Percentiles rank a stretch among this genome's conserved stretches.
Conservation (phyloP, 805 yeast genomes). For the Lachancea nothofagi region DNA sequence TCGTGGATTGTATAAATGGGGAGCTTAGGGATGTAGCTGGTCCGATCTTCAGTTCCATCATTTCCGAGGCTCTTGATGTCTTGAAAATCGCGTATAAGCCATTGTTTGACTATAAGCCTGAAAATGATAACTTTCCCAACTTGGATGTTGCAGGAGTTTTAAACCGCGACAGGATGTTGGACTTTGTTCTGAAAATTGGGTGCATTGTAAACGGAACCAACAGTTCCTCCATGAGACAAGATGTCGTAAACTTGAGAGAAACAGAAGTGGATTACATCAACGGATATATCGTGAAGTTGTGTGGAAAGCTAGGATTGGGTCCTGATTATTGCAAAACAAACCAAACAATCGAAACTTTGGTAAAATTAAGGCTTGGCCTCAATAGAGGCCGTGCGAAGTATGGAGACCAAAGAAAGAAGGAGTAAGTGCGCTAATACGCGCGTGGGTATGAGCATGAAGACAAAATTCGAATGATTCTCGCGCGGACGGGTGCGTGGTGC, state of each 20-base stretch:
- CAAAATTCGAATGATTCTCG: no score
- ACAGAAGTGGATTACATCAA: slow-evolving; percentile 83
- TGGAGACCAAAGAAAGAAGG: slow-evolving; percentile 12
- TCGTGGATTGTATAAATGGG: slow-evolving; percentile 74
- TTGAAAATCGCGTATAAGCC: slow-evolving; percentile 27
- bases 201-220: slow-evolving; percentile 49
- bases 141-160: slow-evolving; percentile 26
- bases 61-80: slow-evolving; percentile 32
- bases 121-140: slow-evolving; percentile 23
- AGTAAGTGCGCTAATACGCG: no score
- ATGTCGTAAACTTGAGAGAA: slow-evolving; percentile 43
- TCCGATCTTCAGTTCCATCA: slow-evolving; percentile 30
- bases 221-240: slow-evolving; percentile 50
- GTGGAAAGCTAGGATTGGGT: slow-evolving; percentile 37
- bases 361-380: slow-evolving; percentile 31
- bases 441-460: no score
- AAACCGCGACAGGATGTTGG: slow-evolving; percentile 32
- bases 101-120: slow-evolving; percentile 26
- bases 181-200: slow-evolving; percentile 37
- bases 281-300: slow-evolving; percentile 65
- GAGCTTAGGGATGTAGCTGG: slow-evolving; percentile 52
- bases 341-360: slow-evolving; percentile 31
- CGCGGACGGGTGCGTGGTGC: no score
- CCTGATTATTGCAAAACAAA: slow-evolving; percentile 29
- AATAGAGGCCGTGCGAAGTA: slow-evolving; percentile 21